Base-by-base conservation (phyloP, 129 eudicot species). In the Escallonia rubra region DNA sequence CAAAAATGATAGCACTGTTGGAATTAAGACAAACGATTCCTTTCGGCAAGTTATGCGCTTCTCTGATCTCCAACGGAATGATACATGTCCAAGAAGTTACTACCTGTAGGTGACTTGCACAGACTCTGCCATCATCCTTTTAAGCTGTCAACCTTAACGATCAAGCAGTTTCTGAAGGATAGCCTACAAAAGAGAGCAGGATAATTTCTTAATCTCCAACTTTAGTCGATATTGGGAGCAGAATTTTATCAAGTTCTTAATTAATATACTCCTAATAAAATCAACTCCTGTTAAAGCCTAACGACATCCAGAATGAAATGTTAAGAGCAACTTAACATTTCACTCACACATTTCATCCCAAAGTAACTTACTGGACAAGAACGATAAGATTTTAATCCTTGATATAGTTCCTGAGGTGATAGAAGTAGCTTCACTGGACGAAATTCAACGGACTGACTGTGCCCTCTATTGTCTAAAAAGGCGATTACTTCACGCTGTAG, bases 371-470 rank as follows among this genome's bases (percentile, higher is more conserved):
- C 98, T 42, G 96, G 96, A 71, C 87, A 88, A 68, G 82, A 78
- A 48, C 79, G 84, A 60, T 82, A 60, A 6, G 77, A 66, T 71
- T 89, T 89, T 68, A 93, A 76, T 63, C 95, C 96, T 71, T 84
- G 90, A 68, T 78, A 82, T 38, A 93, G 75, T 78, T 93, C 88
- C 59, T 70, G 71, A 57, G 77, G 71, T 53, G 95, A 76, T 56
- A 93, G 61, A 41, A 93, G 77, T 59, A 89, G 80, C 79, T 84
- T 93, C 69, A 93, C 92, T 14, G 88, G 83, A 53, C 96, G 96
- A 59, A 80, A 93, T 72, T 93, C 96, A 42, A 78, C 47, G 23
- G 86, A 82, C 71, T 89, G 98, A 66, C 77, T 89, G 39, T 82
- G 80, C 53, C 95, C 92, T 76, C 90, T 89, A 64, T 38, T 68